phyloP scores from a whole-genome alignment of 2,329 filamentous ascomycete genomes.

The Colletotrichum incanum region DNA sequence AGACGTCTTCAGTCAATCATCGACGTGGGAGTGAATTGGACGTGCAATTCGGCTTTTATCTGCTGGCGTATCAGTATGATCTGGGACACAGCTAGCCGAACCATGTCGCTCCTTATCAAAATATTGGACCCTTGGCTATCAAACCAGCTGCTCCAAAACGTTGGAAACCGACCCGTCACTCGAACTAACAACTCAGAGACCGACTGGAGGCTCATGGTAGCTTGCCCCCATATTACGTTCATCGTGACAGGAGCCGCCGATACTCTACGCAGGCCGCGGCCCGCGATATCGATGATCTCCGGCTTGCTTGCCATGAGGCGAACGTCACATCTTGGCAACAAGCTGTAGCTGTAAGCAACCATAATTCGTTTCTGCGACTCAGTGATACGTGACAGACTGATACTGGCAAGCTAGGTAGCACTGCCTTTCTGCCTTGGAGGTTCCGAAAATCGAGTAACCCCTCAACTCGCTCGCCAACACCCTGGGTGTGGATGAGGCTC shows the following conservation, averaged over 20 bases:
- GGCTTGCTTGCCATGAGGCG: not conserved
- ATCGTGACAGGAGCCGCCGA: not conserved
- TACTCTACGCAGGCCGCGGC: slow-evolving; percentile 14
- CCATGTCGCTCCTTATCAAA: slow-evolving; percentile 1
- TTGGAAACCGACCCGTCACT: not conserved
- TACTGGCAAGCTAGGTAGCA: not conserved
- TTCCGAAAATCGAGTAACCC: not conserved
- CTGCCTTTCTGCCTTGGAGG: not conserved
- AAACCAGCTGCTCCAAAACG: not conserved
- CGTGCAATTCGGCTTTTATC: no score
- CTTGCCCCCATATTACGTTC: not conserved
- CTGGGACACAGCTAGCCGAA: not conserved
- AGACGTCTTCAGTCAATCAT: not conserved
- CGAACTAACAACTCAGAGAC: not conserved
- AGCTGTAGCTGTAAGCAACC: not conserved
- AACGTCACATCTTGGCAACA: not conserved
- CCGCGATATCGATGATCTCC: slow-evolving; percentile 16
- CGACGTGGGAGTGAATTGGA: not conserved
- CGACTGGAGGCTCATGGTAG: not conserved
- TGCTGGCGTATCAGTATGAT: not conserved
- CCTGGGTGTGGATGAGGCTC: not conserved
- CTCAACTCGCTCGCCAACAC: not conserved
- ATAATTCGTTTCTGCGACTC: not conserved
- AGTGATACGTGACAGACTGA: not conserved
- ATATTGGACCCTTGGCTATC: not conserved